phyloP scores from a whole-genome alignment of 2,329 filamentous ascomycete species.

The Penicillium janthinellum region DNA sequence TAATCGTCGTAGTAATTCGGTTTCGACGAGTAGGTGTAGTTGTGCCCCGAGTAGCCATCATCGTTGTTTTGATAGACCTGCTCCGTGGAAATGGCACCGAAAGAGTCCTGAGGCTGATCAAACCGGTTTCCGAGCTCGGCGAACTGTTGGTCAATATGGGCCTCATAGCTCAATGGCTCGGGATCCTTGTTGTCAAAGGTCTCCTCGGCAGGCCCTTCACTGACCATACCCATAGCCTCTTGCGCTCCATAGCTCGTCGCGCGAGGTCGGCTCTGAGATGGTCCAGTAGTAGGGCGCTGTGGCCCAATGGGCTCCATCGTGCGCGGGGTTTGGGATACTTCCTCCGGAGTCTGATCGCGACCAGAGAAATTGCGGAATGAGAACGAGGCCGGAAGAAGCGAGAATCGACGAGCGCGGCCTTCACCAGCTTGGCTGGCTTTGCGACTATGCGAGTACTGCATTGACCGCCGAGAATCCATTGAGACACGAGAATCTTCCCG shows the following conservation, averaged over 20 bases:
- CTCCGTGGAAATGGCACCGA: conserved; percentile 33
- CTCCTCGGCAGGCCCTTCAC: conserved; percentile 34
- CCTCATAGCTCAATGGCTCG: conserved; percentile 39
- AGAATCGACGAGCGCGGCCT: conserved; percentile 68
- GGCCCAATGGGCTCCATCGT: conserved; percentile 28
- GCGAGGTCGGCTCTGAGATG: conserved; percentile 29
- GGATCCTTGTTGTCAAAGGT: conserved; percentile 26
- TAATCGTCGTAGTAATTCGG: conserved; percentile 53
- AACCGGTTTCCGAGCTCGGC: conserved; percentile 42
- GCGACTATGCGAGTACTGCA: conserved; percentile 68
- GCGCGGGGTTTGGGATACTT: conserved; percentile 44
- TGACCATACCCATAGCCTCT: conserved; percentile 33
- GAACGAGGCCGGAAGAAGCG: conserved; percentile 66
- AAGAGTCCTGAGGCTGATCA: conserved; percentile 31
- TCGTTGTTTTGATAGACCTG: conserved; percentile 36
- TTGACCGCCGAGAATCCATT: conserved; percentile 73
- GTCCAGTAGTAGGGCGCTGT: conserved; percentile 42
- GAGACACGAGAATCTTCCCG: conserved; percentile 64
- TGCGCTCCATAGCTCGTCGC: conserved; percentile 37
- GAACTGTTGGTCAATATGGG: conserved; percentile 47
- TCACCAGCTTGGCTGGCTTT: conserved; percentile 70
- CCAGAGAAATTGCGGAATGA: conserved; percentile 67
- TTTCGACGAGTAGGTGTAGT: conserved; percentile 37
- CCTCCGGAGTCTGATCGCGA: conserved; percentile 51
- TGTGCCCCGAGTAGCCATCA: conserved; percentile 34